Percentiles rank a stretch among this genome's conserved stretches.
Conservation (phyloP, 768 basidiomycete genomes). For the Serendipita sp. region DNA sequence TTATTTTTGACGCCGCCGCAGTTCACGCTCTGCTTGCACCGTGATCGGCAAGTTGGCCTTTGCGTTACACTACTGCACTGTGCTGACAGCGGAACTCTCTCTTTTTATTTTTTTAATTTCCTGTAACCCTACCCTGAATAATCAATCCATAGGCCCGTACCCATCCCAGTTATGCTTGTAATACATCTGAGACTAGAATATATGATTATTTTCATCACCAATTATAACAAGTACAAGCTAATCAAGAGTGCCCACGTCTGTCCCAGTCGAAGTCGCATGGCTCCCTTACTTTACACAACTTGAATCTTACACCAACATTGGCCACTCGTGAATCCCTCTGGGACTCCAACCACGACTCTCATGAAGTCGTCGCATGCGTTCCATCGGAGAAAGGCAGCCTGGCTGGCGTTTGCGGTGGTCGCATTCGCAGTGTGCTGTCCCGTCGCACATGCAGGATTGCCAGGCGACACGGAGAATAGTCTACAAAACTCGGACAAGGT, state of each 20-base stretch:
- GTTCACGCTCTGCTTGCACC: constrained; percentile 18
- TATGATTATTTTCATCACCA: too few relatives aligned
- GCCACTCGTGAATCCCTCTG: background rate
- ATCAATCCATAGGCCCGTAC: background rate
- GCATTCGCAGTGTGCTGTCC: constrained; percentile 32
- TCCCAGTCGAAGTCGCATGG: too few relatives aligned
- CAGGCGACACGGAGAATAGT: too few relatives aligned
- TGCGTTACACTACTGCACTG: constrained; percentile 18
- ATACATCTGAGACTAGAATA: too few relatives aligned
- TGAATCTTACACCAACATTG: background rate
- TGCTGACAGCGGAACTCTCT: constrained; percentile 16
- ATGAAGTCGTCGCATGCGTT: background rate
- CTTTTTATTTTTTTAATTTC: constrained; percentile 7
- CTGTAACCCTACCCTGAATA: background rate
- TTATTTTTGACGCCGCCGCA: constrained; percentile 20
- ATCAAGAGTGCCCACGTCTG: too few relatives aligned
- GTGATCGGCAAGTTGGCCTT: constrained; percentile 16
- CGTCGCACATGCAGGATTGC: constrained; percentile 25
- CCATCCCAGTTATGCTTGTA: too few relatives aligned
- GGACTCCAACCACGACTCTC: background rate
- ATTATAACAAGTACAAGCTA: too few relatives aligned
- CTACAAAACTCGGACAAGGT: constrained; percentile 35
- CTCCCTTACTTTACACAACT: background rate
- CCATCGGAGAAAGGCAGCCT: constrained; percentile 28
- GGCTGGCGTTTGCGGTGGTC: constrained; percentile 46